phyloP scores from a whole-genome alignment of 116 monocot genomes.

The Zostera marina region DNA sequence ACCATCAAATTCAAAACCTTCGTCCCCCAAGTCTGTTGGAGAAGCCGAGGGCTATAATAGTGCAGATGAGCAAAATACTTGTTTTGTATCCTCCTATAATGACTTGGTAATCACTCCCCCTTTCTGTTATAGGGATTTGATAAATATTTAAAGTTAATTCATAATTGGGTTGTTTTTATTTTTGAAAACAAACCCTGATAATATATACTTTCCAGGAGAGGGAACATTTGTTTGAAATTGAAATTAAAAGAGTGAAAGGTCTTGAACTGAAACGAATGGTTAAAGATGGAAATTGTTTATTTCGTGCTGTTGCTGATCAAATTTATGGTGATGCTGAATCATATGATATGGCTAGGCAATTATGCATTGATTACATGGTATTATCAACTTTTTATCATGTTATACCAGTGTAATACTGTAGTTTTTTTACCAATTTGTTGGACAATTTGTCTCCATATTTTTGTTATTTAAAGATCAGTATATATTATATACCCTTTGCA shows the following conservation, averaged over 20 bases:
- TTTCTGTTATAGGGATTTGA: not conserved
- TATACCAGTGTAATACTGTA: too few relatives aligned
- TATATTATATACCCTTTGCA: too few relatives aligned
- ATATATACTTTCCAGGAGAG: conserved; percentile 40
- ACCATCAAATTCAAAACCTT: conserved; percentile 44
- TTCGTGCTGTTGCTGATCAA: conserved; percentile 97
- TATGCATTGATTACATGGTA: conserved; percentile 99
- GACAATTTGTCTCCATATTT: too few relatives aligned
- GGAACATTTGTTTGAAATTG: conserved; percentile 78
- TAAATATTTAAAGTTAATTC: too few relatives aligned
- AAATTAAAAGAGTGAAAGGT: conserved; percentile 63
- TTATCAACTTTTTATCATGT: not conserved
- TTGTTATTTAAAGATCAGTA: too few relatives aligned
- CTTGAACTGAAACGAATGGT: conserved; percentile 76
- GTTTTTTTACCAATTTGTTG: too few relatives aligned
- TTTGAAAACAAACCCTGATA: too few relatives aligned
- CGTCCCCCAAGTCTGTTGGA: conserved; percentile 72
- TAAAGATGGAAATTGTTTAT: conserved; percentile 87
- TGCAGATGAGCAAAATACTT: conserved; percentile 79
- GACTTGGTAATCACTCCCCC: conserved; percentile 39
- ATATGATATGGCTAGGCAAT: conserved; percentile 82
- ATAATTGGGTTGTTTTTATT: too few relatives aligned
- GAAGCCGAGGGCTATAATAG: conserved; percentile 97
- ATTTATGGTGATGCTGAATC: conserved; percentile 95
- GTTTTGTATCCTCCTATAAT: conserved; percentile 54